Conservation (phyloP, 1,139 yeast genomes). For the Diutina scorzettiae region DNA sequence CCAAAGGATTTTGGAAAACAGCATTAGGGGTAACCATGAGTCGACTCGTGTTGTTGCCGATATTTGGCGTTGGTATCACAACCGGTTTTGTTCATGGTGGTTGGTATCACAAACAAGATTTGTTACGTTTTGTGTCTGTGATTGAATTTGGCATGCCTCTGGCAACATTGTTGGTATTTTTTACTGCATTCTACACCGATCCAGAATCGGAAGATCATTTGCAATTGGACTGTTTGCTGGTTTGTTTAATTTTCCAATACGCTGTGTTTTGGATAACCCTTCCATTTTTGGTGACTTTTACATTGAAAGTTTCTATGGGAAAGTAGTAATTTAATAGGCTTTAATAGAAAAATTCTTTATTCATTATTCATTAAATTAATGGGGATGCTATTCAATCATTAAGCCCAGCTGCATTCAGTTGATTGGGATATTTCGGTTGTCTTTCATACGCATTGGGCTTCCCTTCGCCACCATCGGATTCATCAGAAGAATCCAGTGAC, state of each 20-base stretch:
- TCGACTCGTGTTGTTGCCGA: slow-evolving; percentile 28
- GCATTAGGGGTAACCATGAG: slow-evolving; percentile 19
- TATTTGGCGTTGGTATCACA: slow-evolving; percentile 34
- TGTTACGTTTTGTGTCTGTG: slow-evolving; percentile 53
- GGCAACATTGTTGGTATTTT: slow-evolving; percentile 73
- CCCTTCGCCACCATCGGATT: slow-evolving; percentile 14
- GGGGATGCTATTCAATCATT: neutral
- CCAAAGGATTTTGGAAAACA: slow-evolving; percentile 57
- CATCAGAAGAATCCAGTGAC: slow-evolving; percentile 13
- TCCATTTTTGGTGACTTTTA: slow-evolving; percentile 56
- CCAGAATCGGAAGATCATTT: slow-evolving; percentile 46
- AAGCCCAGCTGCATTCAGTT: slow-evolving; percentile 9
- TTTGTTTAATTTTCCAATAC: slow-evolving; percentile 61
- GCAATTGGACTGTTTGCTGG: slow-evolving; percentile 78
- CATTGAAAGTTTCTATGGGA: slow-evolving; percentile 25
- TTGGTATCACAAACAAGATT: slow-evolving; percentile 39
- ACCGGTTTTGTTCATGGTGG: slow-evolving; percentile 33
- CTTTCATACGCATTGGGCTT: slow-evolving; percentile 65
- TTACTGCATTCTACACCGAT: slow-evolving; percentile 75
- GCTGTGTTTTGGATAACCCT: slow-evolving; percentile 44
- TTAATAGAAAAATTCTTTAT: no score
- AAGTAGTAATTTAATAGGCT: neutral
- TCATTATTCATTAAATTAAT: neutral
- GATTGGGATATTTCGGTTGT: slow-evolving; percentile 50
- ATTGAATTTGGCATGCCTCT: slow-evolving; percentile 74